Evolutionary conservation across 345 rosid genomes (phyloP).

Genomic region (Arabis alpina): DNA sequence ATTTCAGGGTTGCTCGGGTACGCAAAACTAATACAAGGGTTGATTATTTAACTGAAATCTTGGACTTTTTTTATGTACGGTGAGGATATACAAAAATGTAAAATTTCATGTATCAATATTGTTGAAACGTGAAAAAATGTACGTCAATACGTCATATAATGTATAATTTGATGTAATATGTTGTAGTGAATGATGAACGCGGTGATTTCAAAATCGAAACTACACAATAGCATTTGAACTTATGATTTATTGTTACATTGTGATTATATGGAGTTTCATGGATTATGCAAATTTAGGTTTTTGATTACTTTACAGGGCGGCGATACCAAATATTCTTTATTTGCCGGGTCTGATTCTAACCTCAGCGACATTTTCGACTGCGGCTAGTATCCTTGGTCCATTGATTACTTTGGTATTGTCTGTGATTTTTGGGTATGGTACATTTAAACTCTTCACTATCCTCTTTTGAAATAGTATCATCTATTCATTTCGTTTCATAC

Average conservation of each 20-base stretch:
- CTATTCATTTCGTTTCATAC: neutral
- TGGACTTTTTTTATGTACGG: no score
- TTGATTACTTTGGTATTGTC: slow-evolving; percentile 56
- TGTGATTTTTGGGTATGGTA: slow-evolving; percentile 46
- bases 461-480: neutral
- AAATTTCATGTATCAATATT: neutral
- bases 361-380: slow-evolving; percentile 55
- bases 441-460: neutral
- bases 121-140: neutral
- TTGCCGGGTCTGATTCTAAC: slow-evolving; percentile 54
- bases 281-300: slow-evolving; percentile 18
- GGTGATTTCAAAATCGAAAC: neutral
- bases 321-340: slow-evolving; percentile 43
- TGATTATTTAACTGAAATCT: no score
- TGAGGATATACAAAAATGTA: no score
- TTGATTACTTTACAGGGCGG: slow-evolving; percentile 31
- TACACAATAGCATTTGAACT: neutral
- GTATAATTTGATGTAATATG: neutral
- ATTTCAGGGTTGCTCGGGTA: slow-evolving; percentile 62
- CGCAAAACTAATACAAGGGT: neutral
- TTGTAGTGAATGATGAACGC: neutral
- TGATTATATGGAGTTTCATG: neutral
- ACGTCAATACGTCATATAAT: no score
- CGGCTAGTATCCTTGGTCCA: slow-evolving; percentile 55
- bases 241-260: neutral